Conservation (phyloP, 2,329 filamentous ascomycete genomes). For the Arachnopeziza araneosa region DNA sequence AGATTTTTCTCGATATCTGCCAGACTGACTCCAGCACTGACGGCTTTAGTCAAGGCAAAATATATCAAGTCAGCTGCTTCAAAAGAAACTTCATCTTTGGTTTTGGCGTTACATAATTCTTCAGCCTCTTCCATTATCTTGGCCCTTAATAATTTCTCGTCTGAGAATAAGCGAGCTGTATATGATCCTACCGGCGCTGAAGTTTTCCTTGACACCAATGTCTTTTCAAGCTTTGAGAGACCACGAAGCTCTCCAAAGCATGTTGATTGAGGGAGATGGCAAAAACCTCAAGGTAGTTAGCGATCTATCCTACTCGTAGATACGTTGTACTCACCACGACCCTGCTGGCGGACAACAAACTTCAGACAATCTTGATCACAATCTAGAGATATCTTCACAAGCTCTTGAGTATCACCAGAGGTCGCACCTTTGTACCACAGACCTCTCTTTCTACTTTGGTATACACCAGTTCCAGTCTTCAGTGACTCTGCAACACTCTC, state of each 20-base stretch:
- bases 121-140: constrained; percentile 99
- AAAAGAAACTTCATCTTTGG: constrained; percentile 79
- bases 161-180: constrained; percentile 86
- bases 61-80: constrained; percentile 95
- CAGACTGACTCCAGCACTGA: constrained; percentile 76
- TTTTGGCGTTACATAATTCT: constrained; percentile 83
- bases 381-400: constrained; percentile 79
- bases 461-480: constrained; percentile 72
- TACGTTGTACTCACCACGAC: constrained; percentile 47
- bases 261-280: constrained; percentile 84
- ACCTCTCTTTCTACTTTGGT: constrained; percentile 92
- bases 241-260: constrained; percentile 86
- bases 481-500: constrained; percentile 86
- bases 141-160: constrained; percentile 80
- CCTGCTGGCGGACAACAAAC: constrained; percentile 85
- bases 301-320: neutral
- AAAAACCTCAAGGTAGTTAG: constrained; percentile 56
- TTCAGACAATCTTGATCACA: constrained; percentile 91
- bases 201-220: constrained; percentile 71
- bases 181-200: constrained; percentile 88
- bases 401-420: constrained; percentile 87
- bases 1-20: constrained; percentile 89
- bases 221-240: constrained; percentile 80
- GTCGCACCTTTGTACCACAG: constrained; percentile 96
- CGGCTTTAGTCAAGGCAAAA: constrained; percentile 87